Evolutionary conservation across 768 basidiomycete genomes (phyloP).

Genomic region (Guyanaporus albipodus): DNA sequence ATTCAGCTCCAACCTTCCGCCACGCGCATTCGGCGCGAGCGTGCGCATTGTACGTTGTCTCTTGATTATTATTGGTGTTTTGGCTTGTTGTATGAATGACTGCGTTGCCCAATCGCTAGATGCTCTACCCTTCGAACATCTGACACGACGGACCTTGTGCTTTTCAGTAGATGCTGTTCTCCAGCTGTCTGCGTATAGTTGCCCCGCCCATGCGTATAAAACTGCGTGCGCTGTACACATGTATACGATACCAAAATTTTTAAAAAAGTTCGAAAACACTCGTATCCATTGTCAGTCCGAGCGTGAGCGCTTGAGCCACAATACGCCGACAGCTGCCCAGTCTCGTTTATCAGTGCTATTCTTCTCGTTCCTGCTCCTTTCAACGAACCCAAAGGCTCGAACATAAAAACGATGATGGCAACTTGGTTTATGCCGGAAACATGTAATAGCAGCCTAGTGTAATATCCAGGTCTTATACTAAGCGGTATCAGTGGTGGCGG

Average conservation of each 20-base stretch:
- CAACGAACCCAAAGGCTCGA: too few species aligned
- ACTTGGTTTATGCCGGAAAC: too few species aligned
- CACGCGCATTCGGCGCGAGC: slow-evolving; percentile 88
- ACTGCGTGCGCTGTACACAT: slow-evolving; percentile 17
- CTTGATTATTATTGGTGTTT: not conserved
- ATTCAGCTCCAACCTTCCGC: slow-evolving; percentile 93
- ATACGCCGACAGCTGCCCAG: too few species aligned
- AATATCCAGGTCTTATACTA: too few species aligned
- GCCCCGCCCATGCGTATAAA: slow-evolving; percentile 19
- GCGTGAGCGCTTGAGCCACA: too few species aligned
- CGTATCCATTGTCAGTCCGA: not conserved
- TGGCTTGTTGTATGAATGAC: not conserved
- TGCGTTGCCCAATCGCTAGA: slow-evolving; percentile 40
- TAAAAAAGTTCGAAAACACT: slow-evolving; percentile 10
- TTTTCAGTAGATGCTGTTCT: slow-evolving; percentile 3
- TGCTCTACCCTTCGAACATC: slow-evolving; percentile 90
- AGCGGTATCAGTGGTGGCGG: too few species aligned
- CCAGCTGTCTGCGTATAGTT: slow-evolving; percentile 19
- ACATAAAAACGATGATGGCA: too few species aligned
- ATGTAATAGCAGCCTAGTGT: too few species aligned
- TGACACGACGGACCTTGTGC: slow-evolving; percentile 41
- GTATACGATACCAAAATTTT: slow-evolving; percentile 3
- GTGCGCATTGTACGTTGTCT: slow-evolving; percentile 75
- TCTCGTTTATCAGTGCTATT: too few species aligned
- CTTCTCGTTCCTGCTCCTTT: too few species aligned